Percentiles rank a stretch among this genome's conserved stretches.
Evolutionary conservation across 805 yeast genomes (phyloP).

Genomic region (Zygosaccharomyces lentus): DNA sequence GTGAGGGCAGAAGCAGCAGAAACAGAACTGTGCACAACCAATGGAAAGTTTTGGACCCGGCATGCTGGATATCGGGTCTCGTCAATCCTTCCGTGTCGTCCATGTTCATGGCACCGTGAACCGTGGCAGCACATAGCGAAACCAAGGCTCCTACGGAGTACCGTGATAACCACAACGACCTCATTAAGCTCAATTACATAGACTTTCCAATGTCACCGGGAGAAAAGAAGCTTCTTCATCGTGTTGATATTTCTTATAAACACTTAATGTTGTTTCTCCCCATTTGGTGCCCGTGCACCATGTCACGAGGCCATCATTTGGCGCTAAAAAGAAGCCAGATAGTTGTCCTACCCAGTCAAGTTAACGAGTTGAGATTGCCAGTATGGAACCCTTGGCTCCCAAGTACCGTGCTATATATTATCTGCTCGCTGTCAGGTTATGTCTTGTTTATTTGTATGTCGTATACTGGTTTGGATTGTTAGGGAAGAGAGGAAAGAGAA

Average conservation of each 20-base stretch:
- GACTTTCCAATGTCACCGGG: not conserved
- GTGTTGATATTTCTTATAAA: not conserved
- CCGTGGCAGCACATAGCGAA: not conserved
- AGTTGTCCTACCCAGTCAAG: not conserved
- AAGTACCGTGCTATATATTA: not conserved
- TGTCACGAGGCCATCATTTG: not conserved
- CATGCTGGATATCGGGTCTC: constrained; percentile 40
- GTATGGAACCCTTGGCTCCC: not conserved
- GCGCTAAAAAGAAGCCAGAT: not conserved
- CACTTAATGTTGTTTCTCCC: not conserved
- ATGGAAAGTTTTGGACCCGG: constrained; percentile 56
- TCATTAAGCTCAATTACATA: not conserved
- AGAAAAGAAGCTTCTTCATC: not conserved
- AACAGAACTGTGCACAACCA: constrained; percentile 52
- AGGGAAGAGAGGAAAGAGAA: not conserved
- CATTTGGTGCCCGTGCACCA: constrained; percentile 3
- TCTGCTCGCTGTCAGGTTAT: not conserved
- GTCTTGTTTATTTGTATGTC: not conserved
- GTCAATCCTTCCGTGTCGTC: constrained; percentile 33
- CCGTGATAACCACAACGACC: not conserved
- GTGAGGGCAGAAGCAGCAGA: constrained; percentile 52
- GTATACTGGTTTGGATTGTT: not conserved
- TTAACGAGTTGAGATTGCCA: not conserved
- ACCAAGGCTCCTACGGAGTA: not conserved
- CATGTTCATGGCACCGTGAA: constrained; percentile 30